Conservation (phyloP, 2,329 filamentous ascomycete genomes). For the Hansfordia pulvinata region DNA sequence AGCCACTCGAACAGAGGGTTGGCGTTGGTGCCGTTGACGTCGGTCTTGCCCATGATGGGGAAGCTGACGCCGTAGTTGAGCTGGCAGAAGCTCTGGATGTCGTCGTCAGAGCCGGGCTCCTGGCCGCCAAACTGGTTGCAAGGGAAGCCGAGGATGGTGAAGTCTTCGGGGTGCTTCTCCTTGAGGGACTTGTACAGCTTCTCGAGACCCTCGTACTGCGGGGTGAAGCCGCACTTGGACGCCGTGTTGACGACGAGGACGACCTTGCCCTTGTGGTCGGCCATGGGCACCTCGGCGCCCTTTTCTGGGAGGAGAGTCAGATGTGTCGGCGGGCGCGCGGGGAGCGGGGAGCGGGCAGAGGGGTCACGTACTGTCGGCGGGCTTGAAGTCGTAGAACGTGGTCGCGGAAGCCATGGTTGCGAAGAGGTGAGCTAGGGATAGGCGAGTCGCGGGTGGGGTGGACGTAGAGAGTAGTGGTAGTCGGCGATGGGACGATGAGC, state of each 20-base stretch:
- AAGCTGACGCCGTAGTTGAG: slow-evolving; percentile 90
- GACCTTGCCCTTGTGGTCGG: slow-evolving; percentile 75
- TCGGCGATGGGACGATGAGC: too few species aligned
- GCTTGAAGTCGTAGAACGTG: slow-evolving; percentile 72
- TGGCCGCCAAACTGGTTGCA: slow-evolving; percentile 96
- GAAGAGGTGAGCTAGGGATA: slow-evolving; percentile 6
- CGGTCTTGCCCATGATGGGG: slow-evolving; percentile 80
- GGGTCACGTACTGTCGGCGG: slow-evolving; percentile 56
- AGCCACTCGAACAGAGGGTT: slow-evolving; percentile 70
- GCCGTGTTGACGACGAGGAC: slow-evolving; percentile 95
- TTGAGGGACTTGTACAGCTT: slow-evolving; percentile 72
- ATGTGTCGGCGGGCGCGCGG: slow-evolving; percentile 1
- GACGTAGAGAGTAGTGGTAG: background rate
- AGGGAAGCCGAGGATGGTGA: slow-evolving; percentile 86
- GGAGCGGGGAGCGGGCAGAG: slow-evolving; percentile 2
- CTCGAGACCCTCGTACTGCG: slow-evolving; percentile 85
- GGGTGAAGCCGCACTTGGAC: slow-evolving; percentile 97
- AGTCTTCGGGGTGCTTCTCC: slow-evolving; percentile 56
- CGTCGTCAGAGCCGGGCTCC: slow-evolving; percentile 72
- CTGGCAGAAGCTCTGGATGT: slow-evolving; percentile 78
- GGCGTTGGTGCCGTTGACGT: slow-evolving; percentile 80
- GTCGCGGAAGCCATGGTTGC: slow-evolving; percentile 53
- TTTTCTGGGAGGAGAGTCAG: slow-evolving; percentile 39
- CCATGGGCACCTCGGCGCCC: slow-evolving; percentile 57
- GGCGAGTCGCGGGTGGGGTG: too few species aligned